Percentiles rank a stretch among this genome's conserved stretches.
Evolutionary conservation across 2,329 filamentous ascomycete species (phyloP).

Genomic region (Tolypocladium guangdongense): DNA sequence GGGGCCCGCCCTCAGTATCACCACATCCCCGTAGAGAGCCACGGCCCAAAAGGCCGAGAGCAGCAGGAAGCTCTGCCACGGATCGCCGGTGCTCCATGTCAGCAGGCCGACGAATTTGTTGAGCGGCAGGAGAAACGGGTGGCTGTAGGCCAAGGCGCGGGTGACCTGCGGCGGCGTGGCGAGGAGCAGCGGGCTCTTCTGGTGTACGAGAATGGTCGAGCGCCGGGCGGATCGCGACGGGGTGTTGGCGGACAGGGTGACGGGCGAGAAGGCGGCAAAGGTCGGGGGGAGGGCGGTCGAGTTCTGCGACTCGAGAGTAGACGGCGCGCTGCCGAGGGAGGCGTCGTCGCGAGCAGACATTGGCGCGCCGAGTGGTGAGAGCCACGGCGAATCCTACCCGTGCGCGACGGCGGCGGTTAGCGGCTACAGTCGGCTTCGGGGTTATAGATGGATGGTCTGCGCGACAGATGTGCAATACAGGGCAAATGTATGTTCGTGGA

Average conservation of each 20-base stretch:
- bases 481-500: not conserved
- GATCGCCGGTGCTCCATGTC: constrained; percentile 88
- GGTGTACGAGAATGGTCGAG: constrained; percentile 89
- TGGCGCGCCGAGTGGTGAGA: constrained; percentile 31
- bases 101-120: constrained; percentile 77
- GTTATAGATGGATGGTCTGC: not conserved
- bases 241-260: constrained; percentile 59
- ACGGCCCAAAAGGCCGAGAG: constrained; percentile 77
- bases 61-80: constrained; percentile 94
- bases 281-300: constrained; percentile 50
- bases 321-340: constrained; percentile 22
- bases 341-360: constrained; percentile 29
- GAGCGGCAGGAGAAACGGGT: constrained; percentile 82
- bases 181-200: constrained; percentile 86
- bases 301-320: constrained; percentile 16
- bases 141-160: constrained; percentile 85
- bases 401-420: constrained; percentile 6
- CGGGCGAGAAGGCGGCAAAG: constrained; percentile 80
- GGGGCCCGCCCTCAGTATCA: constrained; percentile 75
- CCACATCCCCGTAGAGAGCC: constrained; percentile 73
- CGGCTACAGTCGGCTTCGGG: not conserved
- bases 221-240: constrained; percentile 54
- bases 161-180: constrained; percentile 94
- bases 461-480: not conserved
- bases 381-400: constrained; percentile 34